Percentiles rank a stretch among this genome's conserved stretches.
Conservation (phyloP, 2,329 filamentous ascomycete genomes). For the Diatrype stigma region DNA sequence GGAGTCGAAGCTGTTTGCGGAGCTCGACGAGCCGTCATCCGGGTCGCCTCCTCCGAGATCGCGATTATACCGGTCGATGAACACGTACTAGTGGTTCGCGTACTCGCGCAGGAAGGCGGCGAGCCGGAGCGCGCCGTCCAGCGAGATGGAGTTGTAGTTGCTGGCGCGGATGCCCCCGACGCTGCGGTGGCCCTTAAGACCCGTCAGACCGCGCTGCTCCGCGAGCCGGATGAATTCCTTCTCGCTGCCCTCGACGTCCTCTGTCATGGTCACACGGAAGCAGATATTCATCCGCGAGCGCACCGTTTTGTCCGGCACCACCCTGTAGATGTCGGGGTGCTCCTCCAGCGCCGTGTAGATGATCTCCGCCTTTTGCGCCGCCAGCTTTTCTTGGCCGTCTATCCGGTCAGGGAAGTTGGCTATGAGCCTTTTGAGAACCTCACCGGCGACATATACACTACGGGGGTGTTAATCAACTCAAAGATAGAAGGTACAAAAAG, state of each 20-base stretch:
- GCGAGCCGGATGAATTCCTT: constrained; percentile 75
- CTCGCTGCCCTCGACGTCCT: constrained; percentile 65
- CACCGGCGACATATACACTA: constrained; percentile 83
- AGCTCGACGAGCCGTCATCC: too few species aligned
- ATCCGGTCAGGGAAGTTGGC: constrained; percentile 63
- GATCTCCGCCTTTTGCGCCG: constrained; percentile 68
- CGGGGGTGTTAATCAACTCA: constrained; percentile 1
- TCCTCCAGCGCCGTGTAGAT: constrained; percentile 77
- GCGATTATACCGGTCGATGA: background rate
- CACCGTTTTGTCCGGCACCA: constrained; percentile 71
- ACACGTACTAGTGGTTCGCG: constrained; percentile 33
- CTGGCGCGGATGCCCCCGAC: constrained; percentile 82
- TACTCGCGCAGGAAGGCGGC: constrained; percentile 57
- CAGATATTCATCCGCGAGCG: constrained; percentile 95
- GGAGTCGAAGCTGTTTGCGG: too few species aligned
- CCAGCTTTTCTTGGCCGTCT: constrained; percentile 68
- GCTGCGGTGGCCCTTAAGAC: constrained; percentile 82
- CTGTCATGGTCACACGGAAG: constrained; percentile 65
- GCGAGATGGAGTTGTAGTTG: constrained; percentile 83
- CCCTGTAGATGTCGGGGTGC: constrained; percentile 65
- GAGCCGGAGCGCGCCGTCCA: constrained; percentile 64
- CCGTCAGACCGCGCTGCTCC: constrained; percentile 64
- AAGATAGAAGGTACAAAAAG: background rate
- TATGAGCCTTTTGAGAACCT: constrained; percentile 76
- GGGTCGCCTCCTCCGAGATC: background rate